Evolutionary conservation across 148 eudicot genomes (phyloP), one percentile per base, ranked within the genome.

Genomic region (Rheum nobile): DNA sequence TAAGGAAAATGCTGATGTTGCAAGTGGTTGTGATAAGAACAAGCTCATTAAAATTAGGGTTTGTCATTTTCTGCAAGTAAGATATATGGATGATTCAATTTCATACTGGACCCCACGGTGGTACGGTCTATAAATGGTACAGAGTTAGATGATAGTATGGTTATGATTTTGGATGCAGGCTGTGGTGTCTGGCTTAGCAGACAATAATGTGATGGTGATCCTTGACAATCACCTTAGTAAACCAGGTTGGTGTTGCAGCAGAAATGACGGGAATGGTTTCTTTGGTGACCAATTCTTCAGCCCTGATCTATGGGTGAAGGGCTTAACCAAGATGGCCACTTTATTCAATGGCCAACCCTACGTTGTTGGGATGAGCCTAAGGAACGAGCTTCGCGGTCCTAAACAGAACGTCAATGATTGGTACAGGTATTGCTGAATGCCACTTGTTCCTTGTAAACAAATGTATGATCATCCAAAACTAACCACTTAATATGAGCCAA

Each of bases 221-320:
- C 35, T 95, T 19, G 98, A 95, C 85, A 95, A 95, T 80, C 98
- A 95, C 80, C 47, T 86, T 41, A 91, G 88, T 47, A 86, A 79
- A 76, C 97, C 97, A 14, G 96, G 97, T 8, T 95, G 98, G 98
- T 91, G 98, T 75, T 95, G 98, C 47, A 85, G 87, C 78, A 74
- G 19, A 26, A 42, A 61, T 10, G 98, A 95, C 67, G 97, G 93
- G 35, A 94, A 87, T 77, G 98, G 97, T 39, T 95, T 90, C 85
- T 95, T 95, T 31, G 93, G 97, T 0, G 97, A 95, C 74, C 77
- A 75, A 4, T 90, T 84, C 76, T 91, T 95, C 75, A 50, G 85
- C 50, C 88, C 92, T 2, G 83, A 90, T 38, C 81, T 80, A 11
- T 95, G 98, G 98, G 59, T 90, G 10, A 72, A 75, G 26, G 97